Percentiles rank a stretch among this genome's conserved stretches.
Evolutionary conservation across 1,139 yeast species (phyloP).

Genomic region (Magnusiomyces suaveolens): DNA sequence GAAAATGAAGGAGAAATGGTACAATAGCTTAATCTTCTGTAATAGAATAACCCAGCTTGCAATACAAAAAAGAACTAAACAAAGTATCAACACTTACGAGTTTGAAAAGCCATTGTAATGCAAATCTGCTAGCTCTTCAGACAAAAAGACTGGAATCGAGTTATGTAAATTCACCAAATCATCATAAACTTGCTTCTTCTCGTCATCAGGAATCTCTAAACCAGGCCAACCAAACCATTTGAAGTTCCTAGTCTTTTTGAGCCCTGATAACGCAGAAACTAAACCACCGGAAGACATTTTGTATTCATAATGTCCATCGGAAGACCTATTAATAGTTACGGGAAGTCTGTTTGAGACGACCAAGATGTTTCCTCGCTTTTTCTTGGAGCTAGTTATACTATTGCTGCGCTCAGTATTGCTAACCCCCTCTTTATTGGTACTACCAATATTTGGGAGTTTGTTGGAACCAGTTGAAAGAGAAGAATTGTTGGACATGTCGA

Average conservation of each 20-base stretch:
- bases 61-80: neutral
- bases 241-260: constrained; percentile 74
- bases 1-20: no score
- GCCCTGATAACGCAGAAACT: constrained; percentile 89
- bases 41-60: no score
- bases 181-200: constrained; percentile 54
- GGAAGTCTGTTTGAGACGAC: constrained; percentile 95
- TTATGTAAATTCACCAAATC: constrained; percentile 72
- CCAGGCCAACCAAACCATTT: constrained; percentile 99
- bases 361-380: constrained; percentile 49
- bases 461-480: no score
- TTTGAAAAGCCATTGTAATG: constrained; percentile 96
- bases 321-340: constrained; percentile 70
- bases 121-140: constrained; percentile 83
- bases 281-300: constrained; percentile 95
- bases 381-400: neutral
- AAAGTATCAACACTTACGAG: constrained; percentile 26
- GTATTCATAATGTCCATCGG: constrained; percentile 56
- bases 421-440: no score
- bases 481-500: no score
- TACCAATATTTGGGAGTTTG: no score
- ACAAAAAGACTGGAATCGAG: constrained; percentile 81
- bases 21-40: no score
- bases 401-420: neutral
- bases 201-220: constrained; percentile 70